These are phyloP conservation scores for Paxillus ammoniavirescens DNA, from an alignment of 768 basidiomycete genomes.

Conservation along the genomic window DNA sequence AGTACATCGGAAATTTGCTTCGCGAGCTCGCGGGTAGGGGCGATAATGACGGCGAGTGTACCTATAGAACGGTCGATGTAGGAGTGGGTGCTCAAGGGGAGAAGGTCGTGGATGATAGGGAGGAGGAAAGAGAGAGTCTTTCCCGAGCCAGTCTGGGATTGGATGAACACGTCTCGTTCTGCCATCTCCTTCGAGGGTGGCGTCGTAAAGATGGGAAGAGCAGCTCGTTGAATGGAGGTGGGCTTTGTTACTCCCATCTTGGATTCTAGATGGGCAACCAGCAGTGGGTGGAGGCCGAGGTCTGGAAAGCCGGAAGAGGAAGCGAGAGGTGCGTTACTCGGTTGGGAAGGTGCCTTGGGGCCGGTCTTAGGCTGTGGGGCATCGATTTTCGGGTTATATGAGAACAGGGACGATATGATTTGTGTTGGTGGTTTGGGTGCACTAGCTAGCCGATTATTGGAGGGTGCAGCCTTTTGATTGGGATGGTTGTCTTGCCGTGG, in stretches of 20 bases:
- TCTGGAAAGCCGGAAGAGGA: conserved; percentile 79
- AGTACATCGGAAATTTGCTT: conserved; percentile 97
- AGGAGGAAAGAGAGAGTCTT: conserved; percentile 93
- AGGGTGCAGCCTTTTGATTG: conserved; percentile 14
- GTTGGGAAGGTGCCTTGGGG: conserved; percentile 36
- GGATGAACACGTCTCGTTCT: conserved; percentile 83
- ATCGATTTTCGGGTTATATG: conserved; percentile 75
- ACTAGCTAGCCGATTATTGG: conserved; percentile 18
- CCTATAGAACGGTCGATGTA: conserved; percentile 95
- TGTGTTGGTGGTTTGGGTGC: conserved; percentile 42
- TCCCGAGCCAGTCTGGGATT: conserved; percentile 96
- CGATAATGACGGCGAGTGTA: conserved; percentile 91
- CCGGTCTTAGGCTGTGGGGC: conserved; percentile 29
- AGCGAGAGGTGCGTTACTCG: conserved; percentile 81
- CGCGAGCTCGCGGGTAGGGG: conserved; percentile 93
- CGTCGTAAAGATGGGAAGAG: conserved; percentile 60
- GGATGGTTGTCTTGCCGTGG: conserved; percentile 31
- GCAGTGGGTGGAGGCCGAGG: conserved; percentile 79
- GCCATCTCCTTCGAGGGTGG: conserved; percentile 34
- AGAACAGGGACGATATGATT: conserved; percentile 87
- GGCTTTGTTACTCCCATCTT: conserved; percentile 86
- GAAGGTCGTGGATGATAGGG: conserved; percentile 91
- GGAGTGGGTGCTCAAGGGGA: conserved; percentile 84
- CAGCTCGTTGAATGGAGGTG: conserved; percentile 84
- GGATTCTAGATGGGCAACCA: conserved; percentile 69